Conservation (phyloP, 805 yeast genomes). For the Schwanniomyces sp. region DNA sequence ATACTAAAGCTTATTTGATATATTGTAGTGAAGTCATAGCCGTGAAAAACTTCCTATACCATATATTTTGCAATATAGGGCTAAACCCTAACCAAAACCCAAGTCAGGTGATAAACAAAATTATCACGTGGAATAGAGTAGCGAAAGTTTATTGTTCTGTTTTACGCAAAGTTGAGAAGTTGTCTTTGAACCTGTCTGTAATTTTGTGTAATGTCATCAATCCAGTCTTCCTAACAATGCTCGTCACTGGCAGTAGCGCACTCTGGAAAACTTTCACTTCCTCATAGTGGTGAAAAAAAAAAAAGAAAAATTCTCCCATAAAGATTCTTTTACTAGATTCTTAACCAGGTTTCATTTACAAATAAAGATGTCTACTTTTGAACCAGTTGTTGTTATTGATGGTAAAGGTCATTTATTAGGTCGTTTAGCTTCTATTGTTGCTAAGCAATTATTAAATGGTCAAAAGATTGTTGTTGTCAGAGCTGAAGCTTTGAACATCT, state of each 20-base stretch:
- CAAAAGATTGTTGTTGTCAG: conserved; percentile 98
- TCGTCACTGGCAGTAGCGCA: neutral
- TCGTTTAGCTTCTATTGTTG: conserved; percentile 98
- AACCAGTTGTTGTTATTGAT: conserved; percentile 97
- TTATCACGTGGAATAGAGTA: neutral
- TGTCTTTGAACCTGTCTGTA: neutral
- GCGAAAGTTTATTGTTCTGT: neutral
- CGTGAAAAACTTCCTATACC: neutral
- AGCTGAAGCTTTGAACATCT: conserved; percentile 96
- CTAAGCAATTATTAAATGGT: conserved; percentile 98
- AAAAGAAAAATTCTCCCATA: conserved; percentile 1
- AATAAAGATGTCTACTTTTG: conserved; percentile 73
- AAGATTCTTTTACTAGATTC: conserved; percentile 1
- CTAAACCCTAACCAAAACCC: neutral
- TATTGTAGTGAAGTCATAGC: neutral
- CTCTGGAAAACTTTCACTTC: conserved; percentile 1
- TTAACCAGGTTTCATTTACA: conserved; percentile 4
- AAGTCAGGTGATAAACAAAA: neutral
- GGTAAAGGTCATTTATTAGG: conserved; percentile 99
- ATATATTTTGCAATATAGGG: neutral
- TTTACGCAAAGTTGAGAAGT: neutral
- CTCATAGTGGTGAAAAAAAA: conserved; percentile 2
- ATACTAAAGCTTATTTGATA: too few relatives aligned
- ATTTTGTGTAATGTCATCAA: conserved; percentile 2
- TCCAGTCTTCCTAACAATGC: neutral